phyloP scores from a whole-genome alignment of 768 basidiomycete species.

The Melanogaster broomeanus region DNA sequence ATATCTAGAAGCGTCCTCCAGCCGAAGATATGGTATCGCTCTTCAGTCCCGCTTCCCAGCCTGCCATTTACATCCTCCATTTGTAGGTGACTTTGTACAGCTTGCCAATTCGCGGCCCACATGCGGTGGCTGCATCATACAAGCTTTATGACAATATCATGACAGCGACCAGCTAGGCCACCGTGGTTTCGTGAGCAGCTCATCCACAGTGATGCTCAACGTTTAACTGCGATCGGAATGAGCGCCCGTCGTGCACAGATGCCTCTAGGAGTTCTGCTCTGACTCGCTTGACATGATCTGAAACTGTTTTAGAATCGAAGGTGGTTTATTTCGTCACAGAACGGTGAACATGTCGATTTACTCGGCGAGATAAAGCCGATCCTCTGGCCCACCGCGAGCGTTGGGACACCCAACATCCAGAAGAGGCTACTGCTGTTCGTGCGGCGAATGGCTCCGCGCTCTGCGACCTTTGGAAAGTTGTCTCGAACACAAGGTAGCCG shows the following conservation, averaged over 20 bases:
- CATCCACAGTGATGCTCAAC: background rate
- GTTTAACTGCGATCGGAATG: constrained; percentile 6
- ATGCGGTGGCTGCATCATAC: too few species aligned
- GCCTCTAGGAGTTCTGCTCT: background rate
- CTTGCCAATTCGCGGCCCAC: too few species aligned
- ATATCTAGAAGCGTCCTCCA: too few species aligned
- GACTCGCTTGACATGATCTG: background rate
- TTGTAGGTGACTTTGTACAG: too few species aligned
- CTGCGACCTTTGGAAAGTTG: constrained; percentile 24
- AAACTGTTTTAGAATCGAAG: constrained; percentile 2
- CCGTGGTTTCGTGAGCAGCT: constrained; percentile 61
- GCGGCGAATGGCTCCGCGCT: constrained; percentile 22
- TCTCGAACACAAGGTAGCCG: constrained; percentile 26
- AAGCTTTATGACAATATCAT: too few species aligned
- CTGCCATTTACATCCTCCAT: too few species aligned
- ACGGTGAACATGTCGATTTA: constrained; percentile 71
- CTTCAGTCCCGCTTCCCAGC: too few species aligned
- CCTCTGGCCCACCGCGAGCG: constrained; percentile 63
- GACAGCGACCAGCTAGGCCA: constrained; percentile 56
- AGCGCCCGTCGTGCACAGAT: background rate
- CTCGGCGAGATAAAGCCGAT: constrained; percentile 65
- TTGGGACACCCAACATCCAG: constrained; percentile 51
- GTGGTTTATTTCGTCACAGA: constrained; percentile 43
- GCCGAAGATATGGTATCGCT: too few species aligned
- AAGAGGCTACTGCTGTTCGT: constrained; percentile 30